phyloP scores from a whole-genome alignment of 257 asterid species.

The Marsdenia floribunda region DNA sequence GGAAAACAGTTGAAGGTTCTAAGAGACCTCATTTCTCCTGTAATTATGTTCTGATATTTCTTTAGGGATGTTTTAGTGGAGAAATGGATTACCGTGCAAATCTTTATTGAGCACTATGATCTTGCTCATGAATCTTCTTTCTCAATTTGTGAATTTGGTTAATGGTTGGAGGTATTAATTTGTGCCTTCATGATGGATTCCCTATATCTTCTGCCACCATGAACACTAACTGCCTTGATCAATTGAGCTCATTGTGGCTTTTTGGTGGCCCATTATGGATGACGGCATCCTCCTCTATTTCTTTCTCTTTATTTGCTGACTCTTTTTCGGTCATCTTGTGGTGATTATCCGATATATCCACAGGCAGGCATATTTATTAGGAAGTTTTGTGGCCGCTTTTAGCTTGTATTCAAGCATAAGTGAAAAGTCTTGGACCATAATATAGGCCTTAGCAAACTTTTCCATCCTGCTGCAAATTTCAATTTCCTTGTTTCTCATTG shows the following conservation, averaged over 20 bases:
- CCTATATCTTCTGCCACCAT: background rate
- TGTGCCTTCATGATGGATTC: background rate
- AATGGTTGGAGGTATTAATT: background rate
- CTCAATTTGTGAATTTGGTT: background rate
- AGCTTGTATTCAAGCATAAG: background rate
- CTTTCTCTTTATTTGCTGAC: background rate
- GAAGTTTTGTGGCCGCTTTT: background rate
- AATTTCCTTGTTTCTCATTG: background rate
- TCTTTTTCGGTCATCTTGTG: background rate
- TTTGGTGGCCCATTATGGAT: background rate
- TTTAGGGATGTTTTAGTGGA: background rate
- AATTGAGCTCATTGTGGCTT: background rate
- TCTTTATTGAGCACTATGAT: background rate
- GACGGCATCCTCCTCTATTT: background rate
- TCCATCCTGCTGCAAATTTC: background rate
- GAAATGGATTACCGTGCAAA: background rate
- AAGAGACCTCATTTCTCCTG: constrained; percentile 5
- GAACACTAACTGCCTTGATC: background rate
- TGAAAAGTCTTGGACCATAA: background rate
- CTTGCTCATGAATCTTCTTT: background rate
- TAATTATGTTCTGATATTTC: constrained; percentile 20
- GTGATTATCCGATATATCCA: background rate
- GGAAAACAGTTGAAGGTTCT: constrained; percentile 1
- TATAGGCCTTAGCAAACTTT: no score
- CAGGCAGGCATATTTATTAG: background rate